Conservation (phyloP, 2,329 filamentous ascomycete species). For the Samsoniella hepiali region DNA sequence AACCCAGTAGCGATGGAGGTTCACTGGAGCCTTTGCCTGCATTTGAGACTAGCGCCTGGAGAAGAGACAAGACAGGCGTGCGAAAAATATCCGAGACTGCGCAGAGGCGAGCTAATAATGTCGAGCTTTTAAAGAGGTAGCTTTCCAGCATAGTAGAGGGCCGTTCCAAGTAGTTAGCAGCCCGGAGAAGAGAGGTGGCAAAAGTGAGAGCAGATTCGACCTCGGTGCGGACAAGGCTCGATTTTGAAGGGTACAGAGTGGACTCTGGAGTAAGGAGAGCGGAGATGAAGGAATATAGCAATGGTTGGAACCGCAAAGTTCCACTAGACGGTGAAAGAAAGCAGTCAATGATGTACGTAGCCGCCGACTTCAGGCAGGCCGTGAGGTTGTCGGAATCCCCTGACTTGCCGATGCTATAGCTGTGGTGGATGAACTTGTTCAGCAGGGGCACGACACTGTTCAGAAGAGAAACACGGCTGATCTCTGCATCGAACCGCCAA, state of each 20-base stretch:
- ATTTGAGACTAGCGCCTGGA: slow-evolving; percentile 70
- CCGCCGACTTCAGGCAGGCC: slow-evolving; percentile 66
- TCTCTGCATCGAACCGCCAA: slow-evolving; percentile 73
- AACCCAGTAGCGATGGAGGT: slow-evolving; percentile 89
- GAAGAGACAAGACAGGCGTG: slow-evolving; percentile 61
- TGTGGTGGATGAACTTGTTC: slow-evolving; percentile 66
- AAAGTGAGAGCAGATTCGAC: slow-evolving; percentile 63
- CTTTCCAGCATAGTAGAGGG: slow-evolving; percentile 66
- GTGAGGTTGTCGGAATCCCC: slow-evolving; percentile 46
- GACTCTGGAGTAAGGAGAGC: slow-evolving; percentile 48
- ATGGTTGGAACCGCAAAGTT: slow-evolving; percentile 71
- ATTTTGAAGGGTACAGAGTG: slow-evolving; percentile 58
- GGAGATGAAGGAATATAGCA: slow-evolving; percentile 64
- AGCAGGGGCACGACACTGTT: slow-evolving; percentile 66
- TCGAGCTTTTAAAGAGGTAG: slow-evolving; percentile 77
- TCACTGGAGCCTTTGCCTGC: slow-evolving; percentile 66
- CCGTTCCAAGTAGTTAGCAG: slow-evolving; percentile 61
- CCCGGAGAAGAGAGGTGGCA: slow-evolving; percentile 66
- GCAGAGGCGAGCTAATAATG: slow-evolving; percentile 73
- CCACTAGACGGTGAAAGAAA: slow-evolving; percentile 70
- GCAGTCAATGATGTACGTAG: slow-evolving; percentile 70
- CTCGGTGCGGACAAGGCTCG: slow-evolving; percentile 57
- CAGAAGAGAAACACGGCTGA: slow-evolving; percentile 68
- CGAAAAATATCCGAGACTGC: slow-evolving; percentile 66
- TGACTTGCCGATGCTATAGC: slow-evolving; percentile 70